Conservation (phyloP, 2,329 filamentous ascomycete species). For the Boeremia exigua region DNA sequence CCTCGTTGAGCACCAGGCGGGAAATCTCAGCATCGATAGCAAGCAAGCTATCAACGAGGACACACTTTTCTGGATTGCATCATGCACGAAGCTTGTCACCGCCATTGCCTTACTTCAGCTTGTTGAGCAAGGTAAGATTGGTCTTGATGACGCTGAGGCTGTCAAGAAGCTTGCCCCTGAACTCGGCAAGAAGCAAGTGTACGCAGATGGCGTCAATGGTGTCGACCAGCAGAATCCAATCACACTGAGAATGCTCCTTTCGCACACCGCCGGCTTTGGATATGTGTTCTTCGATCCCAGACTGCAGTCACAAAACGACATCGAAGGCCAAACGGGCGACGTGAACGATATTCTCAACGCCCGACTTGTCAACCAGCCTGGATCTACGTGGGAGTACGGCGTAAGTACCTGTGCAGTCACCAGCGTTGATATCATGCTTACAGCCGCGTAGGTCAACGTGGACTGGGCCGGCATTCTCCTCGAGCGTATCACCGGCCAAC, state of each 20-base stretch:
- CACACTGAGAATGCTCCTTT: constrained; percentile 58
- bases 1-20: constrained; percentile 51
- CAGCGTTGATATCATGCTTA: not conserved
- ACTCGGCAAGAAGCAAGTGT: constrained; percentile 51
- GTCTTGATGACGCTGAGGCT: constrained; percentile 43
- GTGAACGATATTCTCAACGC: constrained; percentile 57
- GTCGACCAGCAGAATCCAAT: constrained; percentile 52
- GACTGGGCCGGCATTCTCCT: constrained; percentile 59
- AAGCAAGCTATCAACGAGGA: constrained; percentile 64
- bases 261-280: constrained; percentile 58
- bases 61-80: constrained; percentile 65
- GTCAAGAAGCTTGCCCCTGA: constrained; percentile 44
- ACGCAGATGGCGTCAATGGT: constrained; percentile 42
- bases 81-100: constrained; percentile 54
- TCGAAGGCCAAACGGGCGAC: constrained; percentile 65
- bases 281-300: constrained; percentile 58
- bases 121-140: constrained; percentile 45
- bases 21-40: constrained; percentile 48
- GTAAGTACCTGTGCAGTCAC: constrained; percentile 26
- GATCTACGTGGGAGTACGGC: constrained; percentile 65
- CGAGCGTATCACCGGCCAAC: constrained; percentile 52
- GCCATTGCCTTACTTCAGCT: constrained; percentile 44
- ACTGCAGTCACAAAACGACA: constrained; percentile 52
- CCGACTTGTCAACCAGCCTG: constrained; percentile 69
- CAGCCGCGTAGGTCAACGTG: constrained; percentile 51